A percentile compares a stretch with the other conserved stretches of the same genome.
These are phyloP conservation scores for Rhytidhysteron rufulum DNA, from an alignment of 2,329 filamentous ascomycete species.

Conservation along the genomic window DNA sequence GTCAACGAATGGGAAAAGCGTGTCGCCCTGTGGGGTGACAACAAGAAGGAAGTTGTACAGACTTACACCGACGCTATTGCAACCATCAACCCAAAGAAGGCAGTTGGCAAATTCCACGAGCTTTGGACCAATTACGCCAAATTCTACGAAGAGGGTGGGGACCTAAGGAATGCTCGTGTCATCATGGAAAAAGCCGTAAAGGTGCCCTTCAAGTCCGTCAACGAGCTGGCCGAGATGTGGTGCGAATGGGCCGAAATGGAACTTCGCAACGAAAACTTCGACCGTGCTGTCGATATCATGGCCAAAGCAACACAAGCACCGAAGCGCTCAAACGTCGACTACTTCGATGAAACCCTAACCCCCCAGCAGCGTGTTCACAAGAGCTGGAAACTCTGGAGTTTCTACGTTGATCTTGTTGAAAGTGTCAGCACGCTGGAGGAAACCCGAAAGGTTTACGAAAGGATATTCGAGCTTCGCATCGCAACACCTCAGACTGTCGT, in stretches of 20 bases:
- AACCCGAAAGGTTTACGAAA: conserved; percentile 89
- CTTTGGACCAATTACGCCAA: conserved; percentile 97
- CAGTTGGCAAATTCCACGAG: conserved; percentile 87
- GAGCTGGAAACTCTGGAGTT: conserved; percentile 99
- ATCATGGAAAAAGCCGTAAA: conserved; percentile 99
- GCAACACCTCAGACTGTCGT: conserved; percentile 97
- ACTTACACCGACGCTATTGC: conserved; percentile 94
- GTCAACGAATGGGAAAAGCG: conserved; percentile 97
- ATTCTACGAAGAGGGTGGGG: conserved; percentile 87
- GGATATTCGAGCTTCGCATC: conserved; percentile 96
- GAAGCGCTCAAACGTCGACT: conserved; percentile 96
- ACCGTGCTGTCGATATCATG: conserved; percentile 93
- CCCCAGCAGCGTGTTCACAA: conserved; percentile 97
- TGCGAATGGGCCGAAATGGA: conserved; percentile 99
- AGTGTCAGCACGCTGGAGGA: conserved; percentile 88
- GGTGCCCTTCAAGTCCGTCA: conserved; percentile 96
- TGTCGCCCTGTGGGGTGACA: conserved; percentile 91
- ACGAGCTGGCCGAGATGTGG: conserved; percentile 96
- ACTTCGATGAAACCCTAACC: conserved; percentile 91
- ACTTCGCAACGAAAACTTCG: conserved; percentile 90
- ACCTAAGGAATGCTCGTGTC: conserved; percentile 77
- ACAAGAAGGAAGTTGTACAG: conserved; percentile 84
- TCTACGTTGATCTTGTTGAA: conserved; percentile 97
- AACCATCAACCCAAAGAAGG: conserved; percentile 90
- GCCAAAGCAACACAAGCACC: conserved; percentile 95